Base-by-base conservation (phyloP, 352 stramenopile genomes). In the Phytophthora sp. region DNA sequence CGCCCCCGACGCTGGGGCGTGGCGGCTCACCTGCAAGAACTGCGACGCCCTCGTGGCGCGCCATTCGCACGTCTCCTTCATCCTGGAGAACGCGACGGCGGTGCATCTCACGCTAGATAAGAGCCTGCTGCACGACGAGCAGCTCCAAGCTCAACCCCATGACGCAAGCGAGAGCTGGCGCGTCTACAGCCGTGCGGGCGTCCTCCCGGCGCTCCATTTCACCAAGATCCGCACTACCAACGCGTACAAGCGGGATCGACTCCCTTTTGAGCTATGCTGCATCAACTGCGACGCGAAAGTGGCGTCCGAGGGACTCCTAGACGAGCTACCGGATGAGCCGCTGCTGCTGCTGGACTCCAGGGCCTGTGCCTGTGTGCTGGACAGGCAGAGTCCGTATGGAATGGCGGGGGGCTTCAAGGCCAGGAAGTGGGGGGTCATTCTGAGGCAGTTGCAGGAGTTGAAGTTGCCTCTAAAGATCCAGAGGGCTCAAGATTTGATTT, bases 221-320 rank as follows among this genome's bases (percentile, higher is more conserved):
- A 72, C 57, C 13, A 91, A 89, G 53, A 66, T 76, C 26, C 70
- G 74, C 69, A 80, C 70, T 4, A 74, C 27, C 0, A 86, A 82
- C 38, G 54, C 63, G 7, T 54, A 21, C 16, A 87, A 88, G 51
- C 72, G 68, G 13, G 12, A 50, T 21, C 72, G 67, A 3, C n/a
- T 76, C 20, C 80, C 83, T 7, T 93, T 83, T 58, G 80, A 83
- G 71, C 26, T 93, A 13, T 69, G 63, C 26, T 93, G 85, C 45
- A 23, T 57, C 12, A 54, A 46, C 2, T 94, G 85, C 30, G 58
- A 80, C 23, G 30, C 41, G 11, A 90, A 91, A 44, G 52, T 91
- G 0, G 81, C 71, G 29, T 80, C 71, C 13, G 72, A 88, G 31
- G 70, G 69, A 5, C 70, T 57, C 20, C 27, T 84, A 39, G 49